Evolutionary conservation across 306 rosid genomes (phyloP), one percentile per base, ranked within the genome.

Genomic region (Dicorynia guianensis): DNA sequence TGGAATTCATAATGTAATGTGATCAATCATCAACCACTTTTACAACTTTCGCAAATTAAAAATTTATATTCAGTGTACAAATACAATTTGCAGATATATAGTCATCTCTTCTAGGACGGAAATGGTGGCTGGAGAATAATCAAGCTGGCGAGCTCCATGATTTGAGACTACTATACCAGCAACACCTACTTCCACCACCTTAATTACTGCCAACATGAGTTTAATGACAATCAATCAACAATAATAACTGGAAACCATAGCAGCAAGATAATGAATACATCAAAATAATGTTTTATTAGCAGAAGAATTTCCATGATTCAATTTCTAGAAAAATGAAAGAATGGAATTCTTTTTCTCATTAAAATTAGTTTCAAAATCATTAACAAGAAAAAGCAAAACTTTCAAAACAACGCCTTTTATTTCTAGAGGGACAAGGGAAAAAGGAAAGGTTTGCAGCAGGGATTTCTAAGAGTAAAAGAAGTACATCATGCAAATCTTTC

Each of bases 71-170:
- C 52, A 52, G 5, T 52, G n/a, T 14, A 52, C 5, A 1, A 8
- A 53, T 15, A 53, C 30, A 17, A 6, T 5, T 53, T 15, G 30
- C 59, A 15, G 10, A 17, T 53, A 15, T 0, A 49, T 18, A 42
- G 20, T 46, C 53, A 78, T 77, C 78, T 78, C 82, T 78, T 78
- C 73, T 7, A 78, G 78, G 19, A 71, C 82, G 54, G 78, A 25
- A 78, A 71, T 78, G 44, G 82, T 71, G 36, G 82, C 67, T 8
- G 78, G 82, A 47, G 61, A 50, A 71, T 71, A 78, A 78, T 78
- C 74, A 40, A 71, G 82, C 73, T 71, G 73, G 67, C 78, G 78
- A 43, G 78, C 82, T 34, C 78, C 78, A 71, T 78, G 82, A 54
- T 78, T 78, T 14, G 82, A 78, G 67, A 71, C 78, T 4, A 78